phyloP scores from a whole-genome alignment of 257 asterid species.

The Knoxia roxburghii region DNA sequence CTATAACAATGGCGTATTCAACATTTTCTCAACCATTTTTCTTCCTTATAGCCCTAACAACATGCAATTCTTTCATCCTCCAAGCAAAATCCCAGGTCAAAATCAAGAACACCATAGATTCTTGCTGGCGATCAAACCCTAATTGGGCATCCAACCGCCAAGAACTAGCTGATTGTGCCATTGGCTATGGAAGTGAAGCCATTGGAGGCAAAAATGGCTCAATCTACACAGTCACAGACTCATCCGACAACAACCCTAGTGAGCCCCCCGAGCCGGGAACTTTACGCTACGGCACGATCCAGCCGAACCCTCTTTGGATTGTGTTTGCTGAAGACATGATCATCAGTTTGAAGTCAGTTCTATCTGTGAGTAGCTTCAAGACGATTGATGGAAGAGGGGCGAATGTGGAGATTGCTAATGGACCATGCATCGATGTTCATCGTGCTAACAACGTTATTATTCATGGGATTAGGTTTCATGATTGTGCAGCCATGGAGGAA shows the following conservation, averaged over 20 bases:
- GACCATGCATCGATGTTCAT: conserved; percentile 17
- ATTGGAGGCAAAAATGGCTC: conserved; percentile 19
- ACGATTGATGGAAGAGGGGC: conserved; percentile 25
- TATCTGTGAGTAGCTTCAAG: conserved; percentile 17
- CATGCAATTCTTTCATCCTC: background rate
- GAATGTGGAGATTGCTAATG: conserved; percentile 15
- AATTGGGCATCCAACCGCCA: conserved; percentile 19
- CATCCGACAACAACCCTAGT: conserved; percentile 13
- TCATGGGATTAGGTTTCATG: conserved; percentile 21
- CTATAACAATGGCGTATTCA: background rate
- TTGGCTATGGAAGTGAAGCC: conserved; percentile 19
- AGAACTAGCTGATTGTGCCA: conserved; percentile 17
- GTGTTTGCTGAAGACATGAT: conserved; percentile 15
- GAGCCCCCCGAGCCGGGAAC: conserved; percentile 18
- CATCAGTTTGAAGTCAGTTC: conserved; percentile 1
- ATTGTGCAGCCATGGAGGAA: conserved; percentile 5
- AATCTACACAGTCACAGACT: conserved; percentile 17
- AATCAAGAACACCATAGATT: background rate
- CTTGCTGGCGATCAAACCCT: conserved; percentile 21
- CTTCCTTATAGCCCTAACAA: too few species aligned
- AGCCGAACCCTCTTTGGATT: conserved; percentile 14
- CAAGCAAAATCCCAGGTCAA: background rate
- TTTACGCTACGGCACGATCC: conserved; percentile 16
- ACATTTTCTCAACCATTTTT: background rate
- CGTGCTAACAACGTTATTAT: conserved; percentile 14